phyloP scores from a whole-genome alignment of 2,329 filamentous ascomycete genomes.

The Trichoderma citrinoviride region DNA sequence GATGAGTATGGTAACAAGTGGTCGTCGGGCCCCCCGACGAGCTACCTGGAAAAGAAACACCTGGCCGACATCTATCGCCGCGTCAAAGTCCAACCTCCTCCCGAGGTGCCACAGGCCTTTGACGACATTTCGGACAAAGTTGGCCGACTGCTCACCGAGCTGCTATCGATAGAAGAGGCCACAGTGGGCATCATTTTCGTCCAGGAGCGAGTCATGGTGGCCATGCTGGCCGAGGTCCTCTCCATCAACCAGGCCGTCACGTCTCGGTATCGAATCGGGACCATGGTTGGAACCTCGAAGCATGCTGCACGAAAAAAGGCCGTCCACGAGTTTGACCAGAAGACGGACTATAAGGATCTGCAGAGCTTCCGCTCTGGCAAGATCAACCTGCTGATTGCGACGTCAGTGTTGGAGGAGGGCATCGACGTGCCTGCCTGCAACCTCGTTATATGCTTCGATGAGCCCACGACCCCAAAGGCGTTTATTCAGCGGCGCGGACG shows the following conservation, averaged over 20 bases:
- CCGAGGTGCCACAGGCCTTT: slow-evolving; percentile 21
- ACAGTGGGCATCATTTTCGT: slow-evolving; percentile 66
- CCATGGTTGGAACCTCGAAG: slow-evolving; percentile 55
- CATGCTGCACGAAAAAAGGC: slow-evolving; percentile 37
- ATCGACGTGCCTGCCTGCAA: slow-evolving; percentile 66
- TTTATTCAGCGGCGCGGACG: slow-evolving; percentile 58
- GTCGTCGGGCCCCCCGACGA: slow-evolving; percentile 35
- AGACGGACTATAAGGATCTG: slow-evolving; percentile 35
- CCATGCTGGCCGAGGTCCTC: slow-evolving; percentile 58
- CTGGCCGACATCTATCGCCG: slow-evolving; percentile 47
- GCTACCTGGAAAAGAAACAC: slow-evolving; percentile 50
- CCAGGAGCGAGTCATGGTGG: slow-evolving; percentile 58
- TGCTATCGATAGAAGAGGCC: slow-evolving; percentile 43
- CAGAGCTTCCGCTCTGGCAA: slow-evolving; percentile 53
- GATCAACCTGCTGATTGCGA: slow-evolving; percentile 59
- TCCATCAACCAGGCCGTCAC: slow-evolving; percentile 48
- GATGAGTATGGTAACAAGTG: slow-evolving; percentile 39
- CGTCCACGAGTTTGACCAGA: slow-evolving; percentile 40
- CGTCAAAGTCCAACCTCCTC: slow-evolving; percentile 29
- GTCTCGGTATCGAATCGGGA: slow-evolving; percentile 49
- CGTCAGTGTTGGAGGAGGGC: slow-evolving; percentile 64
- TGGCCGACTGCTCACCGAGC: slow-evolving; percentile 49
- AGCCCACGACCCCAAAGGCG: slow-evolving; percentile 49
- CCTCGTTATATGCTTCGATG: slow-evolving; percentile 57
- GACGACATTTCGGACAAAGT: slow-evolving; percentile 57